Evolutionary conservation across 2,329 filamentous ascomycete species (phyloP), one percentile per base, ranked within the genome.

Genomic region (Albophoma yamanashiensis): DNA sequence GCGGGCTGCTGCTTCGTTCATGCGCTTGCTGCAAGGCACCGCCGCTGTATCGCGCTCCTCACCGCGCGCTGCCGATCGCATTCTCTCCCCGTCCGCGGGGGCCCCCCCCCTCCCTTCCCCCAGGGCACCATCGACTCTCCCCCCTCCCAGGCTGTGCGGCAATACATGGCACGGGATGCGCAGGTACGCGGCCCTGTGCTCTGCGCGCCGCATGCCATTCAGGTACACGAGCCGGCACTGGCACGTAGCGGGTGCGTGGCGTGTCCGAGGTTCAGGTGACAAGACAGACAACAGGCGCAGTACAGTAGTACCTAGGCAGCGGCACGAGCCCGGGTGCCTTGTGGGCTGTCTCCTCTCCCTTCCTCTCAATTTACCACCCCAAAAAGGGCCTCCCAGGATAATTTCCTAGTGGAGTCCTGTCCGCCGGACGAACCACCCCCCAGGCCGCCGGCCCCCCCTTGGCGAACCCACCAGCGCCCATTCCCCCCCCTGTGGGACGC

Each of bases 241-340:
- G 55, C 55, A 47, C 43, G 60, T 53, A 61, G 40, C 25, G 40
- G 31, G 31, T 15, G 25, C 42, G 42, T 59, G 57, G 57, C 57
- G 60, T 59, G 60, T 59, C 43, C 31, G 60, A 59, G 47, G 52
- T 58, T 61, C 59, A 57, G 59, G 59, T 57, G 50, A 58, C 27
- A 3, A 3, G 27, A 31, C 27, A 31, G 27, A 31, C 34, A 45
- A 39, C 38, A 20, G 17, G 39, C n/a, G n/a, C n/a, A n/a, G n/a
- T n/a, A n/a, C n/a, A n/a, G n/a, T n/a, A n/a, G n/a, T n/a, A n/a
- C n/a, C n/a, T n/a, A n/a, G n/a, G n/a, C n/a, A n/a, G n/a, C n/a
- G n/a, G 27, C 27, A 31, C 27, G 27, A 31, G 27, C n/a, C n/a
- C n/a, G n/a, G n/a, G n/a, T n/a, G n/a, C n/a, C n/a, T n/a, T n/a